A percentile compares a stretch with the other conserved stretches of the same genome.
These are phyloP conservation scores for Debaryomyces psychrophilus DNA, from an alignment of 1,139 yeast species.

Conservation along the genomic window DNA sequence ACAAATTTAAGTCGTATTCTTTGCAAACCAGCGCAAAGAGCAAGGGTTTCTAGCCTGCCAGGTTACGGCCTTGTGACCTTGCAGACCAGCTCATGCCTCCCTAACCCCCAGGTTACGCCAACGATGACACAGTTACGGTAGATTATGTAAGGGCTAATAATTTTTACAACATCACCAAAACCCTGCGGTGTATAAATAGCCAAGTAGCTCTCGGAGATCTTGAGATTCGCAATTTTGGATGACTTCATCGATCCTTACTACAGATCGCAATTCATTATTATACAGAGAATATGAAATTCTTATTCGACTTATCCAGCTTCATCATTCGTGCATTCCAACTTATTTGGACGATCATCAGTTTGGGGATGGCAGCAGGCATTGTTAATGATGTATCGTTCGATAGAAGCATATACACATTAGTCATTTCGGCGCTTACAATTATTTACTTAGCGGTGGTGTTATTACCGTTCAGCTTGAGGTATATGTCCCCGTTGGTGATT, in stretches of 20 bases:
- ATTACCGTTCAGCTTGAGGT: conserved; percentile 13
- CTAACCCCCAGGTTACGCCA: not conserved
- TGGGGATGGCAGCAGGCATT: conserved; percentile 33
- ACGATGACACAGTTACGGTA: not conserved
- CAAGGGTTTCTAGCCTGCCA: too few species aligned
- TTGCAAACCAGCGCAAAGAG: too few species aligned
- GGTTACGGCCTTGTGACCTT: too few species aligned
- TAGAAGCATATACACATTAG: conserved; percentile 26
- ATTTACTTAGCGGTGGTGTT: conserved; percentile 23
- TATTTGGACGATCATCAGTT: conserved; percentile 25
- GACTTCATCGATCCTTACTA: not conserved
- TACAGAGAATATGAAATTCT: not conserved
- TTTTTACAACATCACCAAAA: not conserved
- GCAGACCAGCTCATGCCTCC: too few species aligned
- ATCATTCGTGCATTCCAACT: conserved; percentile 22
- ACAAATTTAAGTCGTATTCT: too few species aligned
- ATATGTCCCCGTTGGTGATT: conserved; percentile 20
- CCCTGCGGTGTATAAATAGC: not conserved
- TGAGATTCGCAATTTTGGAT: not conserved
- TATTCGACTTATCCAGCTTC: not conserved
- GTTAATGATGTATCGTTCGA: conserved; percentile 16
- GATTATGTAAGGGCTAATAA: not conserved
- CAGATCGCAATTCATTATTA: not conserved
- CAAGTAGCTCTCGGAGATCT: not conserved
- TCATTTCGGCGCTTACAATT: conserved; percentile 25